Evolutionary conservation across 768 basidiomycete genomes (phyloP).

Genomic region (Calocera viscosa): DNA sequence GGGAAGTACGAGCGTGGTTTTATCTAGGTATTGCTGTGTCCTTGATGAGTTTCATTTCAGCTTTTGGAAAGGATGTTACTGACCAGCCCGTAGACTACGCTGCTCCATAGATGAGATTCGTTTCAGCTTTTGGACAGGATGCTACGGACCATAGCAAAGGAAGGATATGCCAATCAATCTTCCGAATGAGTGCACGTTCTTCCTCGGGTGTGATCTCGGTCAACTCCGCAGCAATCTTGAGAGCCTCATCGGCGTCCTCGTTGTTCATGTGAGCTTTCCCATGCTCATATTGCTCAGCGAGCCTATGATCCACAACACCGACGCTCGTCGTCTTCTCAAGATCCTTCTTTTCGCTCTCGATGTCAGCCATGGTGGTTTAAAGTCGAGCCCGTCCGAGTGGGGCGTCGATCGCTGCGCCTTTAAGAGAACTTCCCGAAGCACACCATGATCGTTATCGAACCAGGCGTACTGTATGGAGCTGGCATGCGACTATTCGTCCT

Average conservation of each 20-base stretch:
- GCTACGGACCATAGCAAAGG: not conserved
- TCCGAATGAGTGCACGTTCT: not conserved
- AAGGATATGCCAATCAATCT: slow-evolving; percentile 3
- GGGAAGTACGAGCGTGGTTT: not conserved
- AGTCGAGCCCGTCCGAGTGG: not conserved
- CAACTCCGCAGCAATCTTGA: not conserved
- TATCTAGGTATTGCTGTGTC: slow-evolving; percentile 5
- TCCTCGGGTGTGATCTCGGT: not conserved
- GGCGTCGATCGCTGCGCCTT: too few species aligned
- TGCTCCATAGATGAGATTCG: too few species aligned
- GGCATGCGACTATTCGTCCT: too few species aligned
- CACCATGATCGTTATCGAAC: too few species aligned
- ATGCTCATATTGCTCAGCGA: not conserved
- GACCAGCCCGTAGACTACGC: not conserved
- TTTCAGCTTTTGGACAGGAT: too few species aligned
- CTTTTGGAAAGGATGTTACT: not conserved
- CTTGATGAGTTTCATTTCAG: too few species aligned
- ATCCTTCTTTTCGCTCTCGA: not conserved
- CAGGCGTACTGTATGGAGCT: too few species aligned
- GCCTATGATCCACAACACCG: not conserved
- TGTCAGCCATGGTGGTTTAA: slow-evolving; percentile 4
- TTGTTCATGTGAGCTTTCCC: not conserved
- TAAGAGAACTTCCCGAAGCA: too few species aligned
- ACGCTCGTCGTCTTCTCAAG: not conserved
- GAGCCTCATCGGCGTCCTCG: not conserved